Base-by-base conservation (phyloP, 169 alveolate species). In the Blepharisma undulans region DNA sequence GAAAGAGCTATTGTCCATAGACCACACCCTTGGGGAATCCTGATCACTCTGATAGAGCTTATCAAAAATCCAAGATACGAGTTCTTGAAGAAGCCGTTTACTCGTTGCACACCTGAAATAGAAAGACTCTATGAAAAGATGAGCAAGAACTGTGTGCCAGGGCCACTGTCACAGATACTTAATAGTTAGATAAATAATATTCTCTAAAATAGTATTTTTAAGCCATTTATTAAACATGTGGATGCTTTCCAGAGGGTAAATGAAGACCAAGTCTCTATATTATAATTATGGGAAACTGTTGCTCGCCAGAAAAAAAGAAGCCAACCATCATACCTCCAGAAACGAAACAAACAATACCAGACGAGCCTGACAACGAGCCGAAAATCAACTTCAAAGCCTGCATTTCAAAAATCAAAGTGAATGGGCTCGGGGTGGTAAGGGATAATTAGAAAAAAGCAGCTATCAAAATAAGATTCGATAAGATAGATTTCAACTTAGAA, bases 11-110 rank as follows among this genome's bases (percentile, higher is more conserved):
- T 98, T 76, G 98, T 97, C 2, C 98, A 98, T 86, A 95, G 98
- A 32, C 99, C 99, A 27, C 98, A 98, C 66, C 99, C 99, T 48
- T 99, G 99, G 99, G 99, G 99, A 25, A 93, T 99, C 32, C 92
- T 97, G 90, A 96, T 98, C 84, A 98, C 99, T 36, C 98, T 99
- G 92, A 94, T 98, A 77, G 99, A 98, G 94, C 97, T 99, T 33
- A 95, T 98, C 87, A 97, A 97, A 92, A 98, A 97, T 94, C 99
- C 98, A 18, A 96, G 96, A 90, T 97, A 96, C 91, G 91, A 95
- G 74, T 95, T 96, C 36, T 91, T 95, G 94, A 94, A 94, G 61
- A 94, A 95, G 66, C 93, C 97, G 48, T 97, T 96, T 19, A 92
- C 90, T 34, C 95, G 88, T 27, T n/a, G 87, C 36, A 93, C 97